Evolutionary conservation across 495 filamentous ascomycete genomes (phyloP).

Genomic region (Paragyromitra xinjiangensis): DNA sequence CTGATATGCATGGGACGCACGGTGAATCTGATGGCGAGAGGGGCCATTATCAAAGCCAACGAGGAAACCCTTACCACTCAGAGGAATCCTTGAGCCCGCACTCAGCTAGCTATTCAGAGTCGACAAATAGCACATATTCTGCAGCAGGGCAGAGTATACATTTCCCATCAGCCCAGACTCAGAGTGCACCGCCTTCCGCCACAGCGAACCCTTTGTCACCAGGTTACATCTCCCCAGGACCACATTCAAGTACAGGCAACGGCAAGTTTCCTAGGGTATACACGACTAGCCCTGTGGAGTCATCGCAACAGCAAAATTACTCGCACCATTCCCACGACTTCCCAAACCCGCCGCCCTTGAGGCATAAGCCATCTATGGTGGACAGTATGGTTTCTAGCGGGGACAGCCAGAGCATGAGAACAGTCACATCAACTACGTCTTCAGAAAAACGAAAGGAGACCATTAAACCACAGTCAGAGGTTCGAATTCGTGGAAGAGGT

Average conservation of each 20-base stretch:
- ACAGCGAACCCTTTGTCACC: slow-evolving; percentile 42
- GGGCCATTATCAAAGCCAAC: slow-evolving; percentile 40
- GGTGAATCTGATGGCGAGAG: slow-evolving; percentile 52
- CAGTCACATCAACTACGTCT: slow-evolving; percentile 61
- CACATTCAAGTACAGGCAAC: slow-evolving; percentile 25
- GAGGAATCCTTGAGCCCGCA: slow-evolving; percentile 52
- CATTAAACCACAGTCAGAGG: slow-evolving; percentile 59
- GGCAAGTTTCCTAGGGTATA: slow-evolving; percentile 29
- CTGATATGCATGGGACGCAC: slow-evolving; percentile 40
- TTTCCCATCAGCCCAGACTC: slow-evolving; percentile 34
- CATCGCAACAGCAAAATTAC: slow-evolving; percentile 36
- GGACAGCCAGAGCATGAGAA: slow-evolving; percentile 61
- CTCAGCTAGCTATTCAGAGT: slow-evolving; percentile 54
- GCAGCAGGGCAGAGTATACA: slow-evolving; percentile 48
- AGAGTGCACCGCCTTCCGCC: slow-evolving; percentile 37
- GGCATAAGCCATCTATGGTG: slow-evolving; percentile 45
- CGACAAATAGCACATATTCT: slow-evolving; percentile 54
- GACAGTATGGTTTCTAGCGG: slow-evolving; percentile 54
- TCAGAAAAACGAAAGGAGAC: slow-evolving; percentile 54
- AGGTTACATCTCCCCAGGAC: slow-evolving; percentile 30
- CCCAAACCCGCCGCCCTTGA: slow-evolving; percentile 36
- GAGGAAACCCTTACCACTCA: slow-evolving; percentile 49
- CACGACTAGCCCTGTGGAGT: slow-evolving; percentile 36
- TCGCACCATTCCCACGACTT: slow-evolving; percentile 43
- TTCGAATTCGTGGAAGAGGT: slow-evolving; percentile 62